phyloP scores from a whole-genome alignment of 129 eudicot species.

The Mikania micrantha region DNA sequence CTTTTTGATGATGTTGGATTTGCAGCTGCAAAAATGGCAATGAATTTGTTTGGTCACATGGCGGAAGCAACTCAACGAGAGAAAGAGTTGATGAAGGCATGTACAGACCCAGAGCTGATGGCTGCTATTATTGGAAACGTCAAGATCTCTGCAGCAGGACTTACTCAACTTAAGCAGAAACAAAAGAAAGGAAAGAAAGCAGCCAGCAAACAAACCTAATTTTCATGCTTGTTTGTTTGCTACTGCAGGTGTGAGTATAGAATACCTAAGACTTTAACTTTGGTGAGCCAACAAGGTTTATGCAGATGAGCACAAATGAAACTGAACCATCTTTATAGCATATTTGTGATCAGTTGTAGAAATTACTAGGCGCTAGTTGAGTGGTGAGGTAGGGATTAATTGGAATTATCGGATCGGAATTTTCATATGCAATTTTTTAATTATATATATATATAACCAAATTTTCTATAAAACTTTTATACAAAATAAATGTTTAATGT shows the following conservation, averaged over 20 bases:
- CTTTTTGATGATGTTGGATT: not conserved
- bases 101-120: constrained; percentile 89
- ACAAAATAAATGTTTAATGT: too few relatives aligned
- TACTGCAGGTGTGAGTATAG: too few relatives aligned
- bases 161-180: constrained; percentile 83
- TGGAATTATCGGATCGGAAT: too few relatives aligned
- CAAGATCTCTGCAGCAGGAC: constrained; percentile 84
- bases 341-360: not conserved
- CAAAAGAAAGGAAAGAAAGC: constrained; percentile 89
- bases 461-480: too few relatives aligned
- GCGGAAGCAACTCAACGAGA: constrained; percentile 67
- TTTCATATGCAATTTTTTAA: too few relatives aligned
- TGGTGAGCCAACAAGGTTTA: too few relatives aligned
- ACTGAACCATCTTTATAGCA: not conserved
- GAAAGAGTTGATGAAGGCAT: constrained; percentile 96
- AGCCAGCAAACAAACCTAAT: constrained; percentile 37
- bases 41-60: constrained; percentile 83
- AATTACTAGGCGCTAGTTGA: too few relatives aligned
- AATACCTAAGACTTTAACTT: not conserved
- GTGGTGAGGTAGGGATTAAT: too few relatives aligned
- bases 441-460: too few relatives aligned
- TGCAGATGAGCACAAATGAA: not conserved
- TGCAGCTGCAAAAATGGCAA: constrained; percentile 85
- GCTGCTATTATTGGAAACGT: constrained; percentile 85
- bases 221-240: not conserved